phyloP scores from a whole-genome alignment of 148 eudicot genomes.

The Camellia japonica region DNA sequence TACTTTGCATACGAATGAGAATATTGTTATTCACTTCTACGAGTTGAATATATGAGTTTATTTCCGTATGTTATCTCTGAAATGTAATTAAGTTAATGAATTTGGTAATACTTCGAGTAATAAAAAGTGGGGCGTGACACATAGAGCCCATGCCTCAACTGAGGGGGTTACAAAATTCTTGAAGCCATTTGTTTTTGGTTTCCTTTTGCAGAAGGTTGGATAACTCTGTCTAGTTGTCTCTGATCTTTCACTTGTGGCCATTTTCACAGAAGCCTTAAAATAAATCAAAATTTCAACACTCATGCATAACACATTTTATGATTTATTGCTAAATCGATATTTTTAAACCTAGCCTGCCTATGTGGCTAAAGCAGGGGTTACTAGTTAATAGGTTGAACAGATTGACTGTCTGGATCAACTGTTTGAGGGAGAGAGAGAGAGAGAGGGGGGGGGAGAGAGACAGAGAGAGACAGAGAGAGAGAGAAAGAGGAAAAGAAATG shows the following conservation, averaged over 20 bases:
- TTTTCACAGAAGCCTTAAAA: neutral
- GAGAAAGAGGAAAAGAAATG: too few species aligned
- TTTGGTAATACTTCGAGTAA: too few species aligned
- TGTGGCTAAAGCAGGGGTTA: neutral
- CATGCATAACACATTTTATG: neutral
- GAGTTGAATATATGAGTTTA: too few species aligned
- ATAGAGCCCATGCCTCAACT: constrained; percentile 96
- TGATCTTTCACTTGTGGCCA: neutral
- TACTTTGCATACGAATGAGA: too few species aligned
- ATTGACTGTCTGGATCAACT: neutral
- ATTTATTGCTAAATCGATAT: neutral
- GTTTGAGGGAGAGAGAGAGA: too few species aligned
- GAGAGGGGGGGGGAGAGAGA: too few species aligned
- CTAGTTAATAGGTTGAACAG: neutral
- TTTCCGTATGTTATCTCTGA: too few species aligned
- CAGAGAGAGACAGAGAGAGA: too few species aligned
- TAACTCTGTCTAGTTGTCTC: constrained; percentile 6
- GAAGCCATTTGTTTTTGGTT: constrained; percentile 95
- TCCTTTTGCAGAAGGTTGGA: constrained; percentile 87
- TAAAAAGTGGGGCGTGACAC: too few species aligned
- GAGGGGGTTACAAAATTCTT: constrained; percentile 90
- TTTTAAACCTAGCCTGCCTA: neutral
- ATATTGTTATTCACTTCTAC: too few species aligned
- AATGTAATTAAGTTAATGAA: too few species aligned
- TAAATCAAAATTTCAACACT: too few species aligned